Percentiles rank a stretch among this genome's conserved stretches.
Conservation (phyloP, 495 filamentous ascomycete genomes). For the Penicillium argentinense region DNA sequence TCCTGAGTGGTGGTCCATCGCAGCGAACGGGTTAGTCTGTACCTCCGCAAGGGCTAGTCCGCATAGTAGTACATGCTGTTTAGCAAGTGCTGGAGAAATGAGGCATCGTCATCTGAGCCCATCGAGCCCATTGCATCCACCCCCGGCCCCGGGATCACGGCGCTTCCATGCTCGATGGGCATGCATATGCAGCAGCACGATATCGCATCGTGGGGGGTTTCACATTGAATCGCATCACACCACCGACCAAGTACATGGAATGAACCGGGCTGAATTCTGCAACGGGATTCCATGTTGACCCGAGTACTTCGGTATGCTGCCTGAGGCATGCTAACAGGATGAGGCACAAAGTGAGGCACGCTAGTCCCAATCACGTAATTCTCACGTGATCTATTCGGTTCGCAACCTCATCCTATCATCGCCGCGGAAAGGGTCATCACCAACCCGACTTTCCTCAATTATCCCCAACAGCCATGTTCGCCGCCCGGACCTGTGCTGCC, state of each 20-base stretch:
- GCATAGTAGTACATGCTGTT: too few species aligned
- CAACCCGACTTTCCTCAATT: slow-evolving; percentile 32
- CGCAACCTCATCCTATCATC: slow-evolving; percentile 33
- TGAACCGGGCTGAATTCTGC: neutral
- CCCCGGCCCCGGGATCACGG: neutral
- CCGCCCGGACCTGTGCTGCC: slow-evolving; percentile 44
- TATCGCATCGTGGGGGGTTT: neutral
- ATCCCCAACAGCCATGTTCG: slow-evolving; percentile 42
- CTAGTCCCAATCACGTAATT: slow-evolving; percentile 18
- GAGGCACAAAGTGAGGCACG: neutral
- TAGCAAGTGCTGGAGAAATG: slow-evolving; percentile 2
- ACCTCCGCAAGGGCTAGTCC: too few species aligned
- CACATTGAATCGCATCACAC: neutral
- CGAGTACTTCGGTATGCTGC: neutral
- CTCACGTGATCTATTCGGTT: slow-evolving; percentile 25
- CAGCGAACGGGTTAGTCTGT: too few species aligned
- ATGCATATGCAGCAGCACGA: slow-evolving; percentile 10
- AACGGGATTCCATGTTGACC: neutral
- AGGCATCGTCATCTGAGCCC: slow-evolving; percentile 7
- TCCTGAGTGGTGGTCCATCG: too few species aligned
- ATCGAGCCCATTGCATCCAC: slow-evolving; percentile 5
- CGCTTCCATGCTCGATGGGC: neutral
- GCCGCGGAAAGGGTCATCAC: slow-evolving; percentile 29
- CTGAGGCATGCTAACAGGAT: neutral
- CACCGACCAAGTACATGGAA: neutral